These are phyloP conservation scores for Suillus clintonianus DNA, from an alignment of 768 basidiomycete genomes.

Conservation along the genomic window DNA sequence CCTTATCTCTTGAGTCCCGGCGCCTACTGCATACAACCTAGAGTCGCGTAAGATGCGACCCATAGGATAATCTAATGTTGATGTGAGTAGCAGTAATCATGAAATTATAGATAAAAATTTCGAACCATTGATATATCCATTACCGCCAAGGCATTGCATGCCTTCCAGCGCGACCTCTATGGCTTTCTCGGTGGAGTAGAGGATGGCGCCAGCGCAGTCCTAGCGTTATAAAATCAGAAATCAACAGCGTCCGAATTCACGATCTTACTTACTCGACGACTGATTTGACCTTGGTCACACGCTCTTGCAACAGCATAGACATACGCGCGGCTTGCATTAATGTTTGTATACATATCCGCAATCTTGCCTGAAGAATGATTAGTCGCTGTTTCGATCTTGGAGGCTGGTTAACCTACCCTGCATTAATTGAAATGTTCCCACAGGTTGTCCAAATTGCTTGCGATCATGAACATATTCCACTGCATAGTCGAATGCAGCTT, in stretches of 20 bases:
- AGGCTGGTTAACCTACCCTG: conserved; percentile 60
- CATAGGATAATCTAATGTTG: conserved; percentile 77
- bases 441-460: conserved; percentile 84
- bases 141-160: conserved; percentile 93
- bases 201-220: conserved; percentile 95
- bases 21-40: conserved; percentile 88
- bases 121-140: conserved; percentile 92
- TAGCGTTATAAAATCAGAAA: conserved; percentile 33
- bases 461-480: conserved; percentile 91
- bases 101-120: conserved; percentile 9
- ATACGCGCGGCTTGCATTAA: conserved; percentile 86
- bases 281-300: conserved; percentile 78
- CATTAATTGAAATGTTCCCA: conserved; percentile 94
- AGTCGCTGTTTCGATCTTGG: neutral
- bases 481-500: conserved; percentile 87
- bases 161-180: conserved; percentile 89
- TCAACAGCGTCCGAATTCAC: neutral
- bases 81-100: neutral
- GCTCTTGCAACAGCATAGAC: conserved; percentile 92
- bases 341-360: conserved; percentile 93
- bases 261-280: conserved; percentile 61
- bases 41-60: conserved; percentile 88
- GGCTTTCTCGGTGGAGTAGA: conserved; percentile 91
- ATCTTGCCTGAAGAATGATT: conserved; percentile 57
- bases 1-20: conserved; percentile 95